Base-by-base conservation (phyloP, 2,329 filamentous ascomycete species). In the Apiospora sp. region DNA sequence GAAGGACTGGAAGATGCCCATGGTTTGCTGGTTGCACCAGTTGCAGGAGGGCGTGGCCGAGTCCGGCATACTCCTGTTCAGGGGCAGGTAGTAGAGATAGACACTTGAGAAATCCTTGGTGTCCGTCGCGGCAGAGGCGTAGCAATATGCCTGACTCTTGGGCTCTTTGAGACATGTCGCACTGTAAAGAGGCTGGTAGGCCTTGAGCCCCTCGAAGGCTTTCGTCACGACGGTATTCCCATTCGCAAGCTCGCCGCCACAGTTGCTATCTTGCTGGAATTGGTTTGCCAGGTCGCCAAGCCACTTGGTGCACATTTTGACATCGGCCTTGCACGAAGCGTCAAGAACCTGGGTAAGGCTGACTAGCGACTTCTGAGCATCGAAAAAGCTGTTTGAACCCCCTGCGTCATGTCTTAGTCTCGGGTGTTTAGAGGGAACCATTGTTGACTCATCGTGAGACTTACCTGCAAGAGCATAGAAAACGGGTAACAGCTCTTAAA, bases 71-170 rank as follows among this genome's bases (percentile, higher is more conserved):
- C 86, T 82, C 54, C 91, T 87, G 73, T 96, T 96, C 71, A 97
- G 87, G 0, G 95, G 94, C 3, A 98, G 86, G 78, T 93, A 96
- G 84, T 98, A 99, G 48, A 96, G 88, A 79, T 95, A 96, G 46
- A 90, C 88, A 80, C 96, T 92, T 44, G 91, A 89, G 0, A 93
- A 86, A 12, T 89, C 92, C 30, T 90, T 89, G 7, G 85, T 81
- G 82, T 98, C 97, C 68, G 93, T 94, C 73, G 95, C 91, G 69
- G 96, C 94, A 77, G 94, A 92, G 76, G 93, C 93, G 81, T 94
- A 98, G 84, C 90, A 92, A 85, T 96, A 98, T 76, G 91, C 88
- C 69, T 87, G 87, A 0, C 91, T 91, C 0, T 85, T 82, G 0
- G 89, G 86, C 79, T 94, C 90, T 73, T 90, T 91, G 27, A 97